A percentile compares a stretch with the other conserved stretches of the same genome.
These are phyloP conservation scores for Amaranthus hypochondriacus DNA, from an alignment of 148 eudicot genomes.

Conservation along the genomic window DNA sequence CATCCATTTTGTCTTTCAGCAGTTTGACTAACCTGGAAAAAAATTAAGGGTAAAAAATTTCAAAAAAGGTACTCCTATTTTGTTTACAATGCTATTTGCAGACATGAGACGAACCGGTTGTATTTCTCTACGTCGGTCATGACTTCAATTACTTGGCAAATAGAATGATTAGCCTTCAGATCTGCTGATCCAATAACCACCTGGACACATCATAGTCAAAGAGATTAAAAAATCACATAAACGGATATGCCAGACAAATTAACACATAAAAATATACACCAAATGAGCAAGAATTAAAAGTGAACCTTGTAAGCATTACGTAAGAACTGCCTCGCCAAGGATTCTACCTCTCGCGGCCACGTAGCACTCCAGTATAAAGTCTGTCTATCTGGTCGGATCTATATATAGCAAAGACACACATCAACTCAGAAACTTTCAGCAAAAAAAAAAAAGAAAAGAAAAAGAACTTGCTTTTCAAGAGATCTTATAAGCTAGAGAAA, in stretches of 20 bases:
- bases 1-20: constrained; percentile 82
- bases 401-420: constrained; percentile 20
- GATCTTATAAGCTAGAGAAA: not conserved
- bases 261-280: not conserved
- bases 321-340: constrained; percentile 81
- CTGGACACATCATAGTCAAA: constrained; percentile 14
- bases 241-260: not conserved
- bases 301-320: constrained; percentile 88
- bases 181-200: constrained; percentile 86
- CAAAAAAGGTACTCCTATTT: not conserved
- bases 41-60: not conserved
- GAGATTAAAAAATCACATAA: constrained; percentile 5
- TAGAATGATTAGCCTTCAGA: constrained; percentile 90
- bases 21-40: constrained; percentile 72
- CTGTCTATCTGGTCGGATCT: constrained; percentile 99
- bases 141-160: constrained; percentile 85
- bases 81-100: not conserved
- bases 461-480: not conserved
- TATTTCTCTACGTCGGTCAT: constrained; percentile 86
- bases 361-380: constrained; percentile 98
- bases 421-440: not conserved
- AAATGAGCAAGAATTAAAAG: not conserved
- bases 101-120: constrained; percentile 49
- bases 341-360: constrained; percentile 97
- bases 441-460: not conserved